phyloP scores from a whole-genome alignment of 1,284 basidiomycete species.

The Cystobasidiaceae sp. region DNA sequence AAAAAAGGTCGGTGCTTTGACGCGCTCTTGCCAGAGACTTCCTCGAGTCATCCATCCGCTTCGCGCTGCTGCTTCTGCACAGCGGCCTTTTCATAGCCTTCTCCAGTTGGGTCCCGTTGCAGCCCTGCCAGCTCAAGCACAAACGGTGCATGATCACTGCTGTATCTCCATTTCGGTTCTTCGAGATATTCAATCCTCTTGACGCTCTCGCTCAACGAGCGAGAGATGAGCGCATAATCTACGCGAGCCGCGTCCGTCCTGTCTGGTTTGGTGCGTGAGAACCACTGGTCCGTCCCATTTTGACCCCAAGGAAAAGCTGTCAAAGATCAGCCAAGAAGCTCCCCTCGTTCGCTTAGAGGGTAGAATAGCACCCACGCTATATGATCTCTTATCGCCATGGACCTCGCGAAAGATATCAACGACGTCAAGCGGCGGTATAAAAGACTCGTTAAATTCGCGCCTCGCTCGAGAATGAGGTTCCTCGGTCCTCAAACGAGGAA shows the following conservation, averaged over 20 bases:
- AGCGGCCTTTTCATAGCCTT: too few relatives aligned
- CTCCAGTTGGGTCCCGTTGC: too few relatives aligned
- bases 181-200: conserved; percentile 28
- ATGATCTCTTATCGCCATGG: conserved; percentile 31
- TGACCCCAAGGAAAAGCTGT: too few relatives aligned
- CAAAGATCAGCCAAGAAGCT: too few relatives aligned
- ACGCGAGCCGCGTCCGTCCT: conserved; percentile 34
- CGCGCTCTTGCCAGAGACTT: too few relatives aligned
- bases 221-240: conserved; percentile 33
- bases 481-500: conserved; percentile 35
- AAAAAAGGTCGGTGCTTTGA: too few relatives aligned
- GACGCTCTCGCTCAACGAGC: neutral
- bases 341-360: too few relatives aligned
- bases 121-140: conserved; percentile 6
- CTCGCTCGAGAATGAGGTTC: conserved; percentile 33
- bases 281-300: too few relatives aligned
- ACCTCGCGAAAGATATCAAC: conserved; percentile 33
- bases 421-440: conserved; percentile 31
- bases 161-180: conserved; percentile 12
- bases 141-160: conserved; percentile 26
- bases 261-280: conserved; percentile 32
- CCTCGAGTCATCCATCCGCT: too few relatives aligned
- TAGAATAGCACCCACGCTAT: conserved; percentile 14
- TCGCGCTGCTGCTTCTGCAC: too few relatives aligned
- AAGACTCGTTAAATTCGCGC: conserved; percentile 34